phyloP scores from a whole-genome alignment of 768 basidiomycete genomes.

The Infundibulicybe gibba region DNA sequence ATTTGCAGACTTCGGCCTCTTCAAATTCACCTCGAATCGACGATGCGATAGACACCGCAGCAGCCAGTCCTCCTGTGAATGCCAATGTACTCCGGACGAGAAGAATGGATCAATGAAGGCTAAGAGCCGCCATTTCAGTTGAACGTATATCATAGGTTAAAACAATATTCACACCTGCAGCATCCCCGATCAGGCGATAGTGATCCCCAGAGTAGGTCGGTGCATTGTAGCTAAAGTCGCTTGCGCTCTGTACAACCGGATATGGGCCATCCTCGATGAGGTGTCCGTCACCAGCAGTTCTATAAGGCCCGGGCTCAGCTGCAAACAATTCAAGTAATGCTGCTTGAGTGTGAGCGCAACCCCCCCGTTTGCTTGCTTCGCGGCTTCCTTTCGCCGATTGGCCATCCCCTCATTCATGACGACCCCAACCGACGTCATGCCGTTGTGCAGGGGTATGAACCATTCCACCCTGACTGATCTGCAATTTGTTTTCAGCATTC shows the following conservation, averaged over 20 bases:
- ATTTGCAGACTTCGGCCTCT: slow-evolving; percentile 17
- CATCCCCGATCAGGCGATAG: slow-evolving; percentile 37
- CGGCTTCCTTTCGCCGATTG: slow-evolving; percentile 24
- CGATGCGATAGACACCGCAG: slow-evolving; percentile 25
- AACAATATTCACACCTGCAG: slow-evolving; percentile 25
- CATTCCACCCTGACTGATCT: slow-evolving; percentile 55
- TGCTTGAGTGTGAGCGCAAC: slow-evolving; percentile 15
- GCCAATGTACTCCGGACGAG: slow-evolving; percentile 33
- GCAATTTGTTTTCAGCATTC: not conserved
- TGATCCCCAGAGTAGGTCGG: slow-evolving; percentile 26
- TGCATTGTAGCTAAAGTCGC: slow-evolving; percentile 35
- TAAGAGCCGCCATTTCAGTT: slow-evolving; percentile 11
- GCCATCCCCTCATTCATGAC: slow-evolving; percentile 38
- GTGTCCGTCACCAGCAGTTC: slow-evolving; percentile 26
- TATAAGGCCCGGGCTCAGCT: slow-evolving; percentile 26
- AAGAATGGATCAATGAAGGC: slow-evolving; percentile 43
- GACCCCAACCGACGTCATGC: slow-evolving; percentile 39
- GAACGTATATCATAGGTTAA: not conserved
- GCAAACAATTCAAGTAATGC: slow-evolving; percentile 35
- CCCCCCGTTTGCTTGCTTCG: slow-evolving; percentile 3
- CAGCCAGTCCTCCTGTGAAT: slow-evolving; percentile 24
- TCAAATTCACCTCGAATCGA: slow-evolving; percentile 16
- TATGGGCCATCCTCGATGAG: slow-evolving; percentile 15
- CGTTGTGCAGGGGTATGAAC: slow-evolving; percentile 52
- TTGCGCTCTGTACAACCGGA: slow-evolving; percentile 19